A percentile compares a stretch with the other conserved stretches of the same genome.
phyloP scores from a whole-genome alignment of 1,139 yeast species.

The Scheffersomyces stambukii region DNA sequence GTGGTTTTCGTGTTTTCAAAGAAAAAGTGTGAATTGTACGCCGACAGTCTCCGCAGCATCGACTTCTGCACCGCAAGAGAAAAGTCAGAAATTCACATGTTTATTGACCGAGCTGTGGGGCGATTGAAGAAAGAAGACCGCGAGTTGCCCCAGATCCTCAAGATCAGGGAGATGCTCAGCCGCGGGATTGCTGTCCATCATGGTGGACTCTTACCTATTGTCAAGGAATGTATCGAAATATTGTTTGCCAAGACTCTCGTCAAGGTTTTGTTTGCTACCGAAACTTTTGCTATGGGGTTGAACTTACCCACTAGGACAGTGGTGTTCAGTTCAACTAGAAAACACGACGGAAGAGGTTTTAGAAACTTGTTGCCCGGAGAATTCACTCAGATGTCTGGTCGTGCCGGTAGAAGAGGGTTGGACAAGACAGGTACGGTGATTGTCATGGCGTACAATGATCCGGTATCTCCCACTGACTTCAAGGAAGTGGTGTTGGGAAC shows the following conservation, averaged over 20 bases:
- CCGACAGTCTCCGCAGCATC: conserved; percentile 66
- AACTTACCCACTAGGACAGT: conserved; percentile 97
- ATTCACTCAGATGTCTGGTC: conserved; percentile 97
- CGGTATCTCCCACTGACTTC: conserved; percentile 56
- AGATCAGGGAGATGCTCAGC: conserved; percentile 74
- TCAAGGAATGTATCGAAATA: conserved; percentile 92
- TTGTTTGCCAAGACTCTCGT: conserved; percentile 81
- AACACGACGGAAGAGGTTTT: conserved; percentile 84
- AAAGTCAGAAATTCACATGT: conserved; percentile 88
- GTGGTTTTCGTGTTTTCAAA: conserved; percentile 92
- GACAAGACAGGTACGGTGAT: conserved; percentile 96
- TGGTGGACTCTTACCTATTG: conserved; percentile 93
- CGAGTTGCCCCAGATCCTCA: conserved; percentile 83
- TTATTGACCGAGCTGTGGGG: conserved; percentile 82
- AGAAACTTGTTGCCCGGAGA: conserved; percentile 90
- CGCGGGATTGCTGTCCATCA: conserved; percentile 97
- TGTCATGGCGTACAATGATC: conserved; percentile 78
- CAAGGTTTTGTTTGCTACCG: conserved; percentile 93
- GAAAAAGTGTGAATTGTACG: conserved; percentile 90
- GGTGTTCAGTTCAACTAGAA: conserved; percentile 77
- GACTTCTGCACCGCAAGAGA: conserved; percentile 83
- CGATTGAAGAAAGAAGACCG: conserved; percentile 89
- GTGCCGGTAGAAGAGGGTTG: conserved; percentile 97
- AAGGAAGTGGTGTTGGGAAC: conserved; percentile 81
- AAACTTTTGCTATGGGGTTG: conserved; percentile 97